These are phyloP conservation scores for Protea cynaroides DNA, from an alignment of 164 flowering plant genomes.

Conservation along the genomic window DNA sequence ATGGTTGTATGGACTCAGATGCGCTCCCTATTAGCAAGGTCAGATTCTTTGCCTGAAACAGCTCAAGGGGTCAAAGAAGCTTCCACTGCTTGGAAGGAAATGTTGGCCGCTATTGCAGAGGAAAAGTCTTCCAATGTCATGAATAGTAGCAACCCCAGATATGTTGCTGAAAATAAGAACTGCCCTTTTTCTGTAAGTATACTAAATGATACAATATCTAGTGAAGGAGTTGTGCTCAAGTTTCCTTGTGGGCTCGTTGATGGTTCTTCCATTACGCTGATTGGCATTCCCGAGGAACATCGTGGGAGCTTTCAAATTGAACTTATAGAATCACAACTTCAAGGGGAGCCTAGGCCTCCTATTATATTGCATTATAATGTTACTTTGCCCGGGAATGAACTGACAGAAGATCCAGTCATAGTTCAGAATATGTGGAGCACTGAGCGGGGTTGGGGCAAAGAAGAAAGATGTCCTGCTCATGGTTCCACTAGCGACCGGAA, in stretches of 20 bases:
- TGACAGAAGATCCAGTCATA: conserved; percentile 52
- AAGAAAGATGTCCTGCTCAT: conserved; percentile 66
- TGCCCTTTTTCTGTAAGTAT: conserved; percentile 53
- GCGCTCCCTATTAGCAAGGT: conserved; percentile 52
- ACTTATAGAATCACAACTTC: conserved; percentile 38
- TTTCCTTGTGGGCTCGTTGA: conserved; percentile 82
- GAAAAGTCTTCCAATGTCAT: conserved; percentile 23
- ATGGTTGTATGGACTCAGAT: conserved; percentile 58
- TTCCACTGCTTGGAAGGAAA: conserved; percentile 59
- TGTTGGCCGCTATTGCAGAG: conserved; percentile 34
- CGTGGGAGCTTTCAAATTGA: conserved; percentile 57
- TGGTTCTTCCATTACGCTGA: conserved; percentile 72
- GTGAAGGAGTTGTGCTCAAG: conserved; percentile 35
- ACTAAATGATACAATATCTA: conserved; percentile 14
- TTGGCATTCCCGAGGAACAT: conserved; percentile 59
- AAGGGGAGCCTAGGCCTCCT: conserved; percentile 45
- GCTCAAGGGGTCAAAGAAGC: conserved; percentile 82
- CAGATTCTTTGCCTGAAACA: conserved; percentile 71
- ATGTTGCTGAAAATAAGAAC: conserved; percentile 15
- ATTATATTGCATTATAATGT: conserved; percentile 62
- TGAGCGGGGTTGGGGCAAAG: conserved; percentile 71
- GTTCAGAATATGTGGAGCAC: conserved; percentile 75
- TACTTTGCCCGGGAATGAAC: conserved; percentile 49
- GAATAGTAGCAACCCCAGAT: conserved; percentile 3
- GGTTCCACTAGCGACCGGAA: conserved; percentile 25